phyloP scores from a whole-genome alignment of 2,329 filamentous ascomycete genomes.

The Phyllosticta citrichinensis region DNA sequence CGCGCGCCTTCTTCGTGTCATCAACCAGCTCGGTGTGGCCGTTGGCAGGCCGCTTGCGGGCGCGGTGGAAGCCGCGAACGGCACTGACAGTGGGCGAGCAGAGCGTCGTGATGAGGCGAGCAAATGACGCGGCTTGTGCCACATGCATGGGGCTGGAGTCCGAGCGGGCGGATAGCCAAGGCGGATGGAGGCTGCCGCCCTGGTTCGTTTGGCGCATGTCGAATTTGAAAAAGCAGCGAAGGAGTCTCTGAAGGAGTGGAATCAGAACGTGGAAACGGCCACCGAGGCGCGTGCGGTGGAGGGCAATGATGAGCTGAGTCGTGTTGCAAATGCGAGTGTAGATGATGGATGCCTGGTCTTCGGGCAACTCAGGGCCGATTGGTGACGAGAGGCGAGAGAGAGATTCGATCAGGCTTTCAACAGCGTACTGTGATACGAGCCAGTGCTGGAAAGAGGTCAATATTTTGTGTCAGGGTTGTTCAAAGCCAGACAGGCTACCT shows the following conservation, averaged over 20 bases:
- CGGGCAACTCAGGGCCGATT: constrained; percentile 19
- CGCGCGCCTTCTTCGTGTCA: constrained; percentile 48
- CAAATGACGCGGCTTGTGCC: constrained; percentile 39
- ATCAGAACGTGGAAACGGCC: constrained; percentile 52
- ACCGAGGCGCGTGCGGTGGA: constrained; percentile 48
- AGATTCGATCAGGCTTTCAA: constrained; percentile 31
- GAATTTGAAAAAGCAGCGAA: constrained; percentile 46
- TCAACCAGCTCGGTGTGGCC: constrained; percentile 40
- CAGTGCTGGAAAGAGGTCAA: constrained; percentile 18
- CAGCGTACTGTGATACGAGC: constrained; percentile 33
- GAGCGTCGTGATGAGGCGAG: constrained; percentile 48
- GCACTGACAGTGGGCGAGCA: constrained; percentile 52
- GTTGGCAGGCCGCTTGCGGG: constrained; percentile 14
- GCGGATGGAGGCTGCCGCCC: constrained; percentile 9
- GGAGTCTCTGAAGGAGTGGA: constrained; percentile 43
- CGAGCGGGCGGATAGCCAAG: constrained; percentile 35
- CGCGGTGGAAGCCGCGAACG: constrained; percentile 34
- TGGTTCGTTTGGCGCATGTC: constrained; percentile 21
- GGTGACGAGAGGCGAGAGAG: constrained; percentile 27
- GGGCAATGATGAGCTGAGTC: constrained; percentile 42
- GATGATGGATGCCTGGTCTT: constrained; percentile 28
- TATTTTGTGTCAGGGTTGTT: background rate
- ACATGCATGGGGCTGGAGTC: constrained; percentile 51
- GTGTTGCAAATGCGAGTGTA: constrained; percentile 46
- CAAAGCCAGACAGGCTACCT: background rate